A percentile compares a stretch with the other conserved stretches of the same genome.
phyloP scores from a whole-genome alignment of 2,329 filamentous ascomycete species.

The Colletotrichum filicis region DNA sequence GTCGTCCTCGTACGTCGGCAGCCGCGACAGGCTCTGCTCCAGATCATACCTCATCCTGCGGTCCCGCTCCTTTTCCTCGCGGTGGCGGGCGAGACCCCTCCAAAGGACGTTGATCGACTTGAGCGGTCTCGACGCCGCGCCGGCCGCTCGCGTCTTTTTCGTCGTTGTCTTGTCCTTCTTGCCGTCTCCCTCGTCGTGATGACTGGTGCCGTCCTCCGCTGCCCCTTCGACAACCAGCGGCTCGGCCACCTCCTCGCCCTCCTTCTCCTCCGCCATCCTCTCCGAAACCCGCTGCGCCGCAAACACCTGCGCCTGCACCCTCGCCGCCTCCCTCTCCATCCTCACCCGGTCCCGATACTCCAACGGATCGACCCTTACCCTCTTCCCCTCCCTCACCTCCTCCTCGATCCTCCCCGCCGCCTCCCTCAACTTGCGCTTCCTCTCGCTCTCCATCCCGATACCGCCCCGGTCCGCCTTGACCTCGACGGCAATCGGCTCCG shows the following conservation, averaged over 20 bases:
- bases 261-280: conserved; percentile 72
- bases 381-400: conserved; percentile 64
- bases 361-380: conserved; percentile 70
- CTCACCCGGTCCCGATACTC: conserved; percentile 81
- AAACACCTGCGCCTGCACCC: conserved; percentile 75
- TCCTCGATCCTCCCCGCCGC: conserved; percentile 59
- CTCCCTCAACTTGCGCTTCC: conserved; percentile 80
- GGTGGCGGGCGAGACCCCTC: conserved; percentile 76
- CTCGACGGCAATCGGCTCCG: conserved; percentile 80
- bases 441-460: conserved; percentile 85
- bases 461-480: conserved; percentile 85
- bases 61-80: conserved; percentile 77
- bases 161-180: conserved; percentile 47
- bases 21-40: conserved; percentile 69
- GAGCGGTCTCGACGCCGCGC: conserved; percentile 61
- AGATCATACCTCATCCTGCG: conserved; percentile 72
- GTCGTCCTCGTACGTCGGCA: conserved; percentile 75
- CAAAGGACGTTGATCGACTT: conserved; percentile 82
- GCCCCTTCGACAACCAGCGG: neutral
- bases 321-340: conserved; percentile 74
- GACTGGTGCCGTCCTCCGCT: neutral
- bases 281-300: conserved; percentile 88
- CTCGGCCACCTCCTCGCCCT: conserved; percentile 27
- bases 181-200: conserved; percentile 9
- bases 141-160: conserved; percentile 39